Base-by-base conservation (phyloP, 805 yeast species). In the Yamadazyma phyllophila region DNA sequence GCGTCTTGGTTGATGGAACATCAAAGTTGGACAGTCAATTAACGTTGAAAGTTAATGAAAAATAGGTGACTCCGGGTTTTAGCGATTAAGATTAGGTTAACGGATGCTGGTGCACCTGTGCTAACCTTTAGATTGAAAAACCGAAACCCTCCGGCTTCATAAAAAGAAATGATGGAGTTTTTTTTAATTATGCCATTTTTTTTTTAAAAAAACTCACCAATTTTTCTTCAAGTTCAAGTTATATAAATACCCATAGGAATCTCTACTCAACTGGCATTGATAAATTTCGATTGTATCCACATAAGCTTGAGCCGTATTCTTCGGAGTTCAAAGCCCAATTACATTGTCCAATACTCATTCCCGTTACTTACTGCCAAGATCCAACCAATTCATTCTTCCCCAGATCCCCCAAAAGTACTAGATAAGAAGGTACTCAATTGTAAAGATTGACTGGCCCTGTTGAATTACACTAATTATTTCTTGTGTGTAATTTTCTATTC, bases 181-280 rank as follows among this genome's bases (percentile, higher is more conserved):
- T 32, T 32, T 32, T 32, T n/a, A 13, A 32, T 12, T 32, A 32
- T 15, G 4, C 17, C 4, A 5, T 8, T 32, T 32, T 15, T 32
- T 32, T 32, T 32, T 32, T 32, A 9, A n/a, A 32, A 32, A 32
- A n/a, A 9, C 12, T 13, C 24, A 20, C 24, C 24, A 4, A 13
- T n/a, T 12, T 32, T 32, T 32, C 17, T 13, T 32, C 36, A 7
- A 24, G 12, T 17, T 14, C 40, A 24, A 24, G 31, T 36, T 36
- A 24, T 36, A 36, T 36, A 36, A 36, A 36, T 36, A 36, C 31
- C 40, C 17, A 11, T 14, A 7, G 24, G 30, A 36, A 36, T 24
- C 40, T 36, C 40, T 24, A 16, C 6, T 36, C 13, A 36, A 36
- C 12, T 29, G 36, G 3, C 16, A 32, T 32, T 12, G 16, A 12